Percentiles rank a stretch among this genome's conserved stretches.
These are phyloP conservation scores for Pestalotiopsis sp. DNA, from an alignment of 2,329 filamentous ascomycete genomes.

Conservation along the genomic window DNA sequence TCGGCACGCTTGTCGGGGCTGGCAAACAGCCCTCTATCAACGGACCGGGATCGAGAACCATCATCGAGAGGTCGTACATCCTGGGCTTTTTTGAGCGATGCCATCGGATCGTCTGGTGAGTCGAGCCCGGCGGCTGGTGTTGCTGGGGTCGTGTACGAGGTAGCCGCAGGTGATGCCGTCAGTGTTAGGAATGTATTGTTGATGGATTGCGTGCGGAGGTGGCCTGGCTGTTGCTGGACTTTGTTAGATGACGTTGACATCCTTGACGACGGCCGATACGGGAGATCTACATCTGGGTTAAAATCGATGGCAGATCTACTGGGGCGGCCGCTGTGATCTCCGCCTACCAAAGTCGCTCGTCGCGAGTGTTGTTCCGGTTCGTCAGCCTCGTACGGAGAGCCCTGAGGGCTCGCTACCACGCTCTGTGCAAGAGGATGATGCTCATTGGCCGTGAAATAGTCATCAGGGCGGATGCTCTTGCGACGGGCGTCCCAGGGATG, in stretches of 20 bases:
- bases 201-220: conserved; percentile 45
- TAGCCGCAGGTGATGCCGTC: conserved; percentile 29
- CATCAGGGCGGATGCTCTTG: conserved; percentile 52
- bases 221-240: conserved; percentile 33
- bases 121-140: conserved; percentile 37
- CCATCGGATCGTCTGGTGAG: conserved; percentile 40
- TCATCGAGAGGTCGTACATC: conserved; percentile 44
- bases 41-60: conserved; percentile 58
- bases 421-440: conserved; percentile 73
- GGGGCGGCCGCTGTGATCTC: conserved; percentile 31
- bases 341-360: conserved; percentile 39
- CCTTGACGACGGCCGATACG: conserved; percentile 30
- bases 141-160: conserved; percentile 31
- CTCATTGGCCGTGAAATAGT: conserved; percentile 59
- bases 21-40: conserved; percentile 61
- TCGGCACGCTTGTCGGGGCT: conserved; percentile 64
- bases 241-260: conserved; percentile 28
- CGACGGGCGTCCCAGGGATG: conserved; percentile 54
- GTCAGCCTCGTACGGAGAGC: conserved; percentile 34
- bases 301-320: conserved; percentile 36
- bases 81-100: conserved; percentile 41
- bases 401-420: conserved; percentile 67
- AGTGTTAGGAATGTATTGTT: conserved; percentile 46
- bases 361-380: conserved; percentile 32
- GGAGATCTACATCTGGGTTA: conserved; percentile 34